phyloP scores from a whole-genome alignment of 345 rosid genomes.

The Populus davidiana region DNA sequence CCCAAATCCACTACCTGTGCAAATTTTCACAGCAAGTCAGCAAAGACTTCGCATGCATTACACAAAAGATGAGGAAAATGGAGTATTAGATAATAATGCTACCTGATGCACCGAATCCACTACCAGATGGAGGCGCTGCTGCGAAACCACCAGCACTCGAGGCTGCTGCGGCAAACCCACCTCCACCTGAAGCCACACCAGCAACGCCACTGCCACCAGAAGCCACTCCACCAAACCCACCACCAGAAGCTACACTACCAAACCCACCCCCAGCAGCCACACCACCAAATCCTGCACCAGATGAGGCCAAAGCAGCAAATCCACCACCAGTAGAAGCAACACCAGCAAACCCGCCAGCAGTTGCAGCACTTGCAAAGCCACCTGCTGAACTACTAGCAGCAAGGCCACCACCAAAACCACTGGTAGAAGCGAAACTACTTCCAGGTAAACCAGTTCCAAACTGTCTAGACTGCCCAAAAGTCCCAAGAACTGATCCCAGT shows the following conservation, averaged over 20 bases:
- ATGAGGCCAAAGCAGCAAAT: slow-evolving; percentile 35
- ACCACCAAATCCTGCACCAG: slow-evolving; percentile 53
- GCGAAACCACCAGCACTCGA: background rate
- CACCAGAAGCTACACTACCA: slow-evolving; percentile 39
- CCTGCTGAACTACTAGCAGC: slow-evolving; percentile 46
- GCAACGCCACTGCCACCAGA: slow-evolving; percentile 46
- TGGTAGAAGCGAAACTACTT: slow-evolving; percentile 54
- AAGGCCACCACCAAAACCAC: slow-evolving; percentile 56
- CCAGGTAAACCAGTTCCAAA: slow-evolving; percentile 63
- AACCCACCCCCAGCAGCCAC: slow-evolving; percentile 41
- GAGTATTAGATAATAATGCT: background rate
- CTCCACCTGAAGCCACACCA: slow-evolving; percentile 26
- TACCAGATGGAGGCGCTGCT: background rate
- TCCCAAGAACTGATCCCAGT: slow-evolving; percentile 85
- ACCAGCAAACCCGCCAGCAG: slow-evolving; percentile 45
- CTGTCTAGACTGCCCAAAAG: slow-evolving; percentile 97
- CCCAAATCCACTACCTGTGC: slow-evolving; percentile 68
- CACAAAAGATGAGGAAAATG: background rate
- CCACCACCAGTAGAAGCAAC: slow-evolving; percentile 40
- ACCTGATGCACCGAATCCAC: slow-evolving; percentile 19
- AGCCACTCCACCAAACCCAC: slow-evolving; percentile 43
- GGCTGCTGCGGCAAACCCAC: slow-evolving; percentile 18
- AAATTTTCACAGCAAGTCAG: background rate
- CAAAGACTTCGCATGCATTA: background rate
- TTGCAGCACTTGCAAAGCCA: slow-evolving; percentile 53